Evolutionary conservation across 2,329 filamentous ascomycete genomes (phyloP).

Genomic region (Atkinsonella texensis): DNA sequence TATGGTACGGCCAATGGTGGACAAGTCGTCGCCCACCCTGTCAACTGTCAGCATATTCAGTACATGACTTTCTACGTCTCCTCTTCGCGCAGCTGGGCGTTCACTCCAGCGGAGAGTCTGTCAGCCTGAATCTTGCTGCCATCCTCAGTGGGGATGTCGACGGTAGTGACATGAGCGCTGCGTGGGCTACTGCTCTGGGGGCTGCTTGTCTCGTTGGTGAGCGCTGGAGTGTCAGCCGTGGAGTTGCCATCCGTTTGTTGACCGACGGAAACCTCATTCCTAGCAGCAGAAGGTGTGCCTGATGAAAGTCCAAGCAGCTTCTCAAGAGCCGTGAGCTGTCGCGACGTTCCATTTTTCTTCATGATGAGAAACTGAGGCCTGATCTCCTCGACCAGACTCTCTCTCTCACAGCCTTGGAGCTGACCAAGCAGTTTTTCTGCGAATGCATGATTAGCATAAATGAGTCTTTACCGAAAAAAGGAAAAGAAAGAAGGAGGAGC

Average conservation of each 20-base stretch:
- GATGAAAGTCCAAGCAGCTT: constrained; percentile 18
- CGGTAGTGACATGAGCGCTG: constrained; percentile 48
- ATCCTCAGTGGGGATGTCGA: constrained; percentile 24
- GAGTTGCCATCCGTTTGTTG: constrained; percentile 38
- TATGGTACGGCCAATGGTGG: background rate
- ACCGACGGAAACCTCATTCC: constrained; percentile 22
- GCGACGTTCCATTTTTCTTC: constrained; percentile 52
- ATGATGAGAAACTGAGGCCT: constrained; percentile 47
- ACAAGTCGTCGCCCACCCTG: background rate
- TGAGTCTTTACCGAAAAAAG: background rate
- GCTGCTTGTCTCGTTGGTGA: constrained; percentile 59
- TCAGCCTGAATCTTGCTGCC: constrained; percentile 13
- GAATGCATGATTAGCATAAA: constrained; percentile 15
- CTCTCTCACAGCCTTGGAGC: constrained; percentile 47
- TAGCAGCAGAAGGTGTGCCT: constrained; percentile 12
- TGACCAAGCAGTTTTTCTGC: constrained; percentile 67
- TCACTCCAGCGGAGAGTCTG: constrained; percentile 8
- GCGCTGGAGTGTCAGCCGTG: constrained; percentile 48
- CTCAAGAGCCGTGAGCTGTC: constrained; percentile 38
- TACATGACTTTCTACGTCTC: constrained; percentile 15
- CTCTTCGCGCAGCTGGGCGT: constrained; percentile 17
- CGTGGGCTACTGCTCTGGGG: constrained; percentile 54
- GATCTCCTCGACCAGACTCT: constrained; percentile 50
- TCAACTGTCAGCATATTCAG: background rate
- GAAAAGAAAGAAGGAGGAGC: too few species aligned